Evolutionary conservation across 371 early-diverging fungal species (phyloP), one percentile per base, ranked within the genome.

Genomic region (Rhizopus sp.): DNA sequence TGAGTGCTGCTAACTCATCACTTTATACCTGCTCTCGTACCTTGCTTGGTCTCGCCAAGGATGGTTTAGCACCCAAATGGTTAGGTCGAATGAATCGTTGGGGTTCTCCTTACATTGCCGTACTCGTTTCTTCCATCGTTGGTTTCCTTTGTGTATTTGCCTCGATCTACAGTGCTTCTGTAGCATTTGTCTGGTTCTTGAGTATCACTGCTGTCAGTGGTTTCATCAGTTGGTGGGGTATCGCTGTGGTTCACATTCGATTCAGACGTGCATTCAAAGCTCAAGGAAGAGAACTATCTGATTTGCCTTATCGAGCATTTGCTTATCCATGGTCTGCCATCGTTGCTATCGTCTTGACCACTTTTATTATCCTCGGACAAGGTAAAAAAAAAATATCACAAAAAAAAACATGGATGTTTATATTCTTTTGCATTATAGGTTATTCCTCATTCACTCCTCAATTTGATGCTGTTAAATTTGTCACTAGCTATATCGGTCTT

Each of bases 171-270:
- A 61, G 81, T 46, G 78, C 80, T 2, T 60, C 73, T 10, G 71
- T 68, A 13, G 87, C 90, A 13, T 94, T 91, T 67, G 66, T 72
- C 37, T 91, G 89, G 84, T 79, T 93, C 47, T 68, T 88, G 63
- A 85, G 79, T 59, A 71, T 93, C 48, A 81, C 88, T 41, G 88
- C 88, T 6, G 75, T 89, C 8, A 80, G 90, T 31, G 89, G 92
- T 48, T 88, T 93, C 53, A 70, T 89, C 38, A 84, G 86, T 55
- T 95, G 95, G 94, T 49, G 83, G 51, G 83, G 84, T 57, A 93
- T 95, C 57, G 75, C 82, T 5, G 66, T 85, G 57, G 82, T 85
- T 29, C 93, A 94, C 61, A 70, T 88, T 60, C 89, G 94, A 6
- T 95, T 95, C 83, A 89, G 94, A 31, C 78, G 71, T 7, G 93